Conservation (phyloP, 169 alveolate species). For the Cryptosporidium meleagridis region DNA sequence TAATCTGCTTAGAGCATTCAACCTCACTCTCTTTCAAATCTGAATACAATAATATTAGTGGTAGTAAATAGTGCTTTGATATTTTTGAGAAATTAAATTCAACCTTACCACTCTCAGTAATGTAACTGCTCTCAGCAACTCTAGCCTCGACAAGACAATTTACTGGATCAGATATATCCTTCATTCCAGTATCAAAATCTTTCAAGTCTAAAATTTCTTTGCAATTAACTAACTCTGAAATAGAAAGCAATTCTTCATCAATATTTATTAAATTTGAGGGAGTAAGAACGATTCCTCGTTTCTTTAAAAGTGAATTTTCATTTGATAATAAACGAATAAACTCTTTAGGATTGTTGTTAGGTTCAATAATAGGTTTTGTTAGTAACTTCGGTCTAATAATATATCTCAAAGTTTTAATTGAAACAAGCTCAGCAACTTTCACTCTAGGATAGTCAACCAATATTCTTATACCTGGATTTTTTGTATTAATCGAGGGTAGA, state of each 20-base stretch:
- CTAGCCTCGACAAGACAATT: conserved; percentile 45
- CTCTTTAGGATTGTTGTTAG: conserved; percentile 10
- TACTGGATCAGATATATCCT: conserved; percentile 10
- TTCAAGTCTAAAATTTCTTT: neutral
- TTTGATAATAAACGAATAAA: conserved; percentile 28
- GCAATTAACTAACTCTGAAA: neutral
- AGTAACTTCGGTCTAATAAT: conserved; percentile 10
- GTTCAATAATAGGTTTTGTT: conserved; percentile 6
- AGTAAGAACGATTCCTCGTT: conserved; percentile 15
- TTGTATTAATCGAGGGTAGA: neutral
- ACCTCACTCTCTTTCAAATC: neutral
- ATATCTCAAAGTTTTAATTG: conserved; percentile 21
- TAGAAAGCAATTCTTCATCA: neutral
- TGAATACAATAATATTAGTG: neutral
- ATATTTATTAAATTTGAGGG: neutral
- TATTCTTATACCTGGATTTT: conserved; percentile 2
- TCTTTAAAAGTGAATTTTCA: conserved; percentile 25
- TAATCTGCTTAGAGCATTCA: neutral
- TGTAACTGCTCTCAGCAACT: conserved; percentile 7
- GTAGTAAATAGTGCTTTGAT: conserved; percentile 26
- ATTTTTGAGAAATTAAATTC: conserved; percentile 23
- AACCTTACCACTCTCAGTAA: conserved; percentile 1
- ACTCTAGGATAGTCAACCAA: conserved; percentile 47
- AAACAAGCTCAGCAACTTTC: conserved; percentile 23
- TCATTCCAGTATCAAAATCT: neutral